Percentiles rank a stretch among this genome's conserved stretches.
phyloP scores from a whole-genome alignment of 106 monocot species.

The Platanthera zijinensis region DNA sequence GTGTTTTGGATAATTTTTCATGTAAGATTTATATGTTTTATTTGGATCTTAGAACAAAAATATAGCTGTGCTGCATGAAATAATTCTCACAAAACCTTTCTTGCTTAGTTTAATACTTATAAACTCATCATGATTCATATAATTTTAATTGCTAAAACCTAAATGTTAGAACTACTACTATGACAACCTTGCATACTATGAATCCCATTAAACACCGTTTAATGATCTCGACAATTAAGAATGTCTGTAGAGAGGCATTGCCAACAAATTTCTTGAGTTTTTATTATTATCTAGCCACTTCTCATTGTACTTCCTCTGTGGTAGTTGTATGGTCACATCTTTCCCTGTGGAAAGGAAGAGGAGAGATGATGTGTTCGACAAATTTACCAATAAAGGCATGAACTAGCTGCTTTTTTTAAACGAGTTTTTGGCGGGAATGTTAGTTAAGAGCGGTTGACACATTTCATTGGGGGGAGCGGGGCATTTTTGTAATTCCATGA shows the following conservation, averaged over 20 bases:
- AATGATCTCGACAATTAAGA: not conserved
- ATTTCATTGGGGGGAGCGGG: no score
- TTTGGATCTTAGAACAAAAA: not conserved
- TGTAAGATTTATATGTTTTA: not conserved
- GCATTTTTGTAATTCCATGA: no score
- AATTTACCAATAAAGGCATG: no score
- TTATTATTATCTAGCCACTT: no score
- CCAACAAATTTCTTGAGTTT: not conserved
- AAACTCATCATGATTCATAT: not conserved
- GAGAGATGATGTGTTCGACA: no score
- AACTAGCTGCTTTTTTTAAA: no score
- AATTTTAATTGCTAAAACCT: not conserved
- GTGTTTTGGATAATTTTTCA: not conserved
- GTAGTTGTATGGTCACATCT: no score
- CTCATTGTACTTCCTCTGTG: no score
- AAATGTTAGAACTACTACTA: not conserved
- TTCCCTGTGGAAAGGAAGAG: no score
- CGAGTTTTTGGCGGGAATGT: no score
- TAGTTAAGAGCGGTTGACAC: no score
- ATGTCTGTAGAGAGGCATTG: not conserved
- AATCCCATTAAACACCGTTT: not conserved
- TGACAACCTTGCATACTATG: not conserved
- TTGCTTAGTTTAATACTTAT: constrained; percentile 1
- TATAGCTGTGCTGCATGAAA: not conserved
- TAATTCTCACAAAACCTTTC: not conserved